These are phyloP conservation scores for Dipodascus geniculatus DNA, from an alignment of 805 yeast genomes.

Conservation along the genomic window DNA sequence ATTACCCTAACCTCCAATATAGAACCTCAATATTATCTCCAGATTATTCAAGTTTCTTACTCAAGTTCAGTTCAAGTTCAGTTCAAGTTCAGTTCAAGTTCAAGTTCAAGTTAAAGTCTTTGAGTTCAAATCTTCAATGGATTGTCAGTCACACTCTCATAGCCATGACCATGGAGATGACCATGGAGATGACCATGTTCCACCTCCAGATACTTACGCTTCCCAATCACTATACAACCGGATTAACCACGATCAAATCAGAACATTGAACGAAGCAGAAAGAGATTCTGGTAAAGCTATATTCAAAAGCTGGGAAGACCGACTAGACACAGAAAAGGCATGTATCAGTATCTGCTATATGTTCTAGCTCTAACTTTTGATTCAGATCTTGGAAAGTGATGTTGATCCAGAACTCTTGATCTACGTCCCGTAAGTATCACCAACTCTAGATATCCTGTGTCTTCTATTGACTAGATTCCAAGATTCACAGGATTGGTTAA, in stretches of 20 bases:
- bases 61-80: no score
- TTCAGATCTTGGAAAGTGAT: constrained; percentile 44
- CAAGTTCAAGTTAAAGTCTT: no score
- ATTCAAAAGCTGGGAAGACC: constrained; percentile 40
- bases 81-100: no score
- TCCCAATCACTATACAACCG: constrained; percentile 43
- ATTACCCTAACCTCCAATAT: no score
- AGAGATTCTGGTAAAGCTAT: constrained; percentile 38
- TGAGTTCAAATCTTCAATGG: constrained; percentile 1
- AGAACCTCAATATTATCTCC: no score
- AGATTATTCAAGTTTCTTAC: no score
- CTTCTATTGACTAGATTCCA: neutral
- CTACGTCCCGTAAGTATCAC: constrained; percentile 41
- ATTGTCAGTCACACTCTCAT: constrained; percentile 7
- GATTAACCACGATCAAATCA: constrained; percentile 48
- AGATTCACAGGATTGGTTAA: constrained; percentile 59
- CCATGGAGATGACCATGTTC: constrained; percentile 40
- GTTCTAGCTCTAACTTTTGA: neutral
- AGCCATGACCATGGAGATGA: constrained; percentile 18
- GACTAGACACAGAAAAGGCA: constrained; percentile 28
- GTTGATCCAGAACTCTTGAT: constrained; percentile 73
- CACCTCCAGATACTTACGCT: constrained; percentile 59
- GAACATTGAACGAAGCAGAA: constrained; percentile 52
- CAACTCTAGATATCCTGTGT: neutral
- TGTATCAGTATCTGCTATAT: no score